Percentiles rank a stretch among this genome's conserved stretches.
phyloP scores from a whole-genome alignment of 352 stramenopile genomes.

The Phytophthora hibernalis region DNA sequence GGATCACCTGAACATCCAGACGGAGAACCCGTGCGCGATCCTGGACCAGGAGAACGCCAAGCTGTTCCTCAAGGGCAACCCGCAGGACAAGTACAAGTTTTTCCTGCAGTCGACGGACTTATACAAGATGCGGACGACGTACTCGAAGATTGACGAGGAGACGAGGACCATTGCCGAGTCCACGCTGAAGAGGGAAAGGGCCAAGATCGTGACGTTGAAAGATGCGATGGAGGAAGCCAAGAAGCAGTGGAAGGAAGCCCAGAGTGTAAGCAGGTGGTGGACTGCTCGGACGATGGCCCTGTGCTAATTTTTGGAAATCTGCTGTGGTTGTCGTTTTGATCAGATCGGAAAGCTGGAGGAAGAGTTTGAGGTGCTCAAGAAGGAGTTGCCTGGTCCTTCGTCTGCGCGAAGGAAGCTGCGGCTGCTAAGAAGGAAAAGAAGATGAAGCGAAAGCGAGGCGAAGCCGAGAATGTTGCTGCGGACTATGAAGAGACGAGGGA shows the following conservation, averaged over 20 bases:
- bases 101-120: conserved; percentile 97
- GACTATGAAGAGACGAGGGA: conserved; percentile 60
- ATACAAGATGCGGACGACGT: conserved; percentile 91
- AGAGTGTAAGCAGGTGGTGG: conserved; percentile 49
- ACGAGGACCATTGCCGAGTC: conserved; percentile 69
- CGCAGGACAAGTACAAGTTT: conserved; percentile 97
- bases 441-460: conserved; percentile 58
- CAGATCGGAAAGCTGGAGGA: conserved; percentile 80
- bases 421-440: conserved; percentile 62
- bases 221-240: conserved; percentile 71
- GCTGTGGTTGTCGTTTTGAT: not conserved
- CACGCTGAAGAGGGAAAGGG: conserved; percentile 67
- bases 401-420: conserved; percentile 67
- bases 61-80: conserved; percentile 96
- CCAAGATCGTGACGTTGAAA: conserved; percentile 64
- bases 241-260: conserved; percentile 77
- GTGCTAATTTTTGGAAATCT: conserved; percentile 6
- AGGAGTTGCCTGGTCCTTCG: conserved; percentile 87
- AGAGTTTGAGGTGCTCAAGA: conserved; percentile 79
- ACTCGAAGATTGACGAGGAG: conserved; percentile 89
- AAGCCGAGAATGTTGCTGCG: conserved; percentile 44
- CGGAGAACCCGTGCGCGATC: conserved; percentile 97
- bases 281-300: not conserved
- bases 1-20: conserved; percentile 94
- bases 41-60: conserved; percentile 98